Conservation (phyloP, 2,329 filamentous ascomycete species). For the Penicillium sp. region DNA sequence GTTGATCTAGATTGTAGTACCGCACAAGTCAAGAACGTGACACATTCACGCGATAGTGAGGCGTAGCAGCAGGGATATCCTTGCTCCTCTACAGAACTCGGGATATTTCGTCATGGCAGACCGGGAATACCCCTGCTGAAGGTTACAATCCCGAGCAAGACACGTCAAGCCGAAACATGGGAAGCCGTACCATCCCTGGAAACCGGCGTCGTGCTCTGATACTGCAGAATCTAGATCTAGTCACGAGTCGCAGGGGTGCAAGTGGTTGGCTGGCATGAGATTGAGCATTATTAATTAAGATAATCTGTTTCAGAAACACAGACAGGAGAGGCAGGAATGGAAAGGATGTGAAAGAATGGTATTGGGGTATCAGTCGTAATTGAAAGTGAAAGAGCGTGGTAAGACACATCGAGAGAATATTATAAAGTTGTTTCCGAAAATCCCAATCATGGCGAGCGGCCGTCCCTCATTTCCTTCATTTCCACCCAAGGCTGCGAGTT, state of each 20-base stretch:
- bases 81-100: not conserved
- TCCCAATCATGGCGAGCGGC: not conserved
- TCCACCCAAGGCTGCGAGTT: constrained; percentile 8
- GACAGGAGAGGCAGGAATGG: not conserved
- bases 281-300: not conserved
- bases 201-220: not conserved
- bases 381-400: not conserved
- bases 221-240: not conserved
- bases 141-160: not conserved
- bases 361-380: not conserved
- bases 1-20: not conserved
- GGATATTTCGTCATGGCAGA: not conserved
- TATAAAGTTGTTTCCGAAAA: not conserved
- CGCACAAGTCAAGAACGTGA: not conserved
- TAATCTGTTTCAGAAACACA: not conserved
- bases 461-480: not conserved
- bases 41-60: not conserved
- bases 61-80: not conserved
- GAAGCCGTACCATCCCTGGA: not conserved
- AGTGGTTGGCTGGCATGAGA: not conserved
- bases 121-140: not conserved
- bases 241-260: not conserved
- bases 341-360: not conserved
- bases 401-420: not conserved
- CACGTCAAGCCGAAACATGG: not conserved